Base-by-base conservation (phyloP, 2,329 filamentous ascomycete species). In the Exophiala lecanii-corni region DNA sequence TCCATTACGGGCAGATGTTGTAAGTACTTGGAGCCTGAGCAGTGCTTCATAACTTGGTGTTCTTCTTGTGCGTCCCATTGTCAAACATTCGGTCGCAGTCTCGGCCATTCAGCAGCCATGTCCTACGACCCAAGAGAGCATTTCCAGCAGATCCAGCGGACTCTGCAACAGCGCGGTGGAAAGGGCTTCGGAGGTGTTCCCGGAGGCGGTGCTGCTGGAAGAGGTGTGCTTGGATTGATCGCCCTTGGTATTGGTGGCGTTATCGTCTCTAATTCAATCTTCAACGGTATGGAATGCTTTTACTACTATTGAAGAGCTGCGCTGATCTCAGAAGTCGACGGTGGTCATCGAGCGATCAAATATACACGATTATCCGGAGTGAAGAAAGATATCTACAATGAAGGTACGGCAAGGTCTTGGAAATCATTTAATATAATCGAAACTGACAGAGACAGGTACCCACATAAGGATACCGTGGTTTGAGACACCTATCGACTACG, bases 271-370 rank as follows among this genome's bases (percentile, higher is more conserved):
- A 82, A 82, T 64, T 74, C 80, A 36, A 73, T 84, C 5, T 84
- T 83, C 68, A 84, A 84, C 71, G 80, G 79, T 82, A 65, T 51
- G 17, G 59, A 10, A n/a, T n/a, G n/a, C n/a, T n/a, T n/a, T n/a
- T n/a, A n/a, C n/a, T n/a, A n/a, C n/a, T n/a, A n/a, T n/a, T n/a
- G 13, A 13, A 12, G 33, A 33, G 13, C 38, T 12, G 26, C 45
- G 36, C 47, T 54, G 21, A 39, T 28, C 7, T 5, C 9, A 39
- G 28, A 49, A 81, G 92, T 98, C 59, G 92, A 98, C 63, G 92
- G 92, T 82, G 92, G 92, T 72, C 92, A 97, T 69, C 84, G 92
- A 63, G 92, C 92, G 55, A 98, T 98, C 78, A 98, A 98, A 70
- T 98, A 98, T 73, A 89, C 84, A 59, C 84, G 89, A 65, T 61